phyloP scores from a whole-genome alignment of 176 grass and related monocot genomes.

The Hyparrhenia diplandra region DNA sequence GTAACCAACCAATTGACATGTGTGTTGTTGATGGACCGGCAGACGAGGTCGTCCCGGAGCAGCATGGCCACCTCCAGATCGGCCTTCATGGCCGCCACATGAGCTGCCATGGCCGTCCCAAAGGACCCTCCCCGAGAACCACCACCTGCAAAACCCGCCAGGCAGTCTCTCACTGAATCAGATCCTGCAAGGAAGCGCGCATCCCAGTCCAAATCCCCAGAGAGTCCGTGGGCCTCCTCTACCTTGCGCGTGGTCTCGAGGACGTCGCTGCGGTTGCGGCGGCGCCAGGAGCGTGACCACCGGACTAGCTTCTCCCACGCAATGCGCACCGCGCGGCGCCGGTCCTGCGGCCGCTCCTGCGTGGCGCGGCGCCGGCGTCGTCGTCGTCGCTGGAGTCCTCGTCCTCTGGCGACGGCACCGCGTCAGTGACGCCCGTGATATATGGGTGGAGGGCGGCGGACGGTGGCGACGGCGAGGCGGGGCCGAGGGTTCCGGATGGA shows the following conservation, averaged over 20 bases:
- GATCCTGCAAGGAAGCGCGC: neutral
- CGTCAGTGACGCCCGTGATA: neutral
- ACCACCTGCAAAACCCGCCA: constrained; percentile 42
- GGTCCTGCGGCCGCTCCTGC: constrained; percentile 36
- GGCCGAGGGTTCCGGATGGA: constrained; percentile 15
- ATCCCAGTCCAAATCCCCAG: too few relatives aligned
- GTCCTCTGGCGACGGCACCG: neutral
- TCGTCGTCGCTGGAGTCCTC: constrained; percentile 4
- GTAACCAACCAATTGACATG: constrained; percentile 59
- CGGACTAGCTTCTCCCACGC: constrained; percentile 96
- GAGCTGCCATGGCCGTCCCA: constrained; percentile 80
- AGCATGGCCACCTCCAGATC: constrained; percentile 75
- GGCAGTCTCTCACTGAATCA: neutral
- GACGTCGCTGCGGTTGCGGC: constrained; percentile 62
- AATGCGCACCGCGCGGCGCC: constrained; percentile 51
- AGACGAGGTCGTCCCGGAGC: constrained; percentile 65
- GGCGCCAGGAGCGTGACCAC: constrained; percentile 81
- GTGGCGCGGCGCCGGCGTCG: neutral
- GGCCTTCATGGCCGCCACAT: constrained; percentile 68
- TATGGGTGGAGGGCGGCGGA: neutral
- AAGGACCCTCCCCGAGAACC: constrained; percentile 85
- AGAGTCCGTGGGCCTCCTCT: too few relatives aligned
- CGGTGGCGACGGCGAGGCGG: constrained; percentile 3
- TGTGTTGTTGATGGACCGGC: constrained; percentile 61
- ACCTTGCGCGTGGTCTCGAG: constrained; percentile 84